Conservation (phyloP, 2,329 filamentous ascomycete species). For the Pseudogymnoascus sp. region DNA sequence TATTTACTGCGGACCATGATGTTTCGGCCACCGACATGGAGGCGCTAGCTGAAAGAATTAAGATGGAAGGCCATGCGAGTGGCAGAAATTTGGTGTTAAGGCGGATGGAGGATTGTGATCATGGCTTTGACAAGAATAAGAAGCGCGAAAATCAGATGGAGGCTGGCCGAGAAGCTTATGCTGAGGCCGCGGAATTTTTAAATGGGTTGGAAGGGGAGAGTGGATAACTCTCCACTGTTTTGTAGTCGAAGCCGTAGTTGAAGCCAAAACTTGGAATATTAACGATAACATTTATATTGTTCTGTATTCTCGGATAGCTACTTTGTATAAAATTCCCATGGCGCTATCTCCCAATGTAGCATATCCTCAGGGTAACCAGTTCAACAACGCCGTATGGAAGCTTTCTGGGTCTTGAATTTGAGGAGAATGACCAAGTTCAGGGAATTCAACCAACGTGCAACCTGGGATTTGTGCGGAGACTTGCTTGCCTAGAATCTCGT, state of each 20-base stretch:
- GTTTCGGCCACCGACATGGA: constrained; percentile 31
- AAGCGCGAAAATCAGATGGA: background rate
- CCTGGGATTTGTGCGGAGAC: constrained; percentile 38
- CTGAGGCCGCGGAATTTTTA: background rate
- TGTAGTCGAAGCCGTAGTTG: too few relatives aligned
- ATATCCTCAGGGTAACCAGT: constrained; percentile 34
- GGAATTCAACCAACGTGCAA: constrained; percentile 40
- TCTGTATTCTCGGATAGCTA: background rate
- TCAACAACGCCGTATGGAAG: constrained; percentile 41
- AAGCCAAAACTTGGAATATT: too few relatives aligned
- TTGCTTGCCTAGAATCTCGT: constrained; percentile 41
- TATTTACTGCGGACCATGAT: constrained; percentile 33
- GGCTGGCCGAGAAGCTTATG: background rate
- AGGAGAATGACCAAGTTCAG: constrained; percentile 44
- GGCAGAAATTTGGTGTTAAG: constrained; percentile 22
- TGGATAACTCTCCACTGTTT: background rate
- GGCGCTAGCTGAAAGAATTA: constrained; percentile 27
- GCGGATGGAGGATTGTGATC: constrained; percentile 18
- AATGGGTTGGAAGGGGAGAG: background rate
- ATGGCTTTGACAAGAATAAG: constrained; percentile 17
- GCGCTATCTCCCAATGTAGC: too few relatives aligned
- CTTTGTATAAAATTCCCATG: constrained; percentile 19
- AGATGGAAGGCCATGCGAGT: constrained; percentile 12
- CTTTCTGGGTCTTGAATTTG: constrained; percentile 43
- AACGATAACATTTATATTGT: too few relatives aligned